Evolutionary conservation across 2,329 filamentous ascomycete genomes (phyloP).

Genomic region (Lasiodiplodia gonubiensis): DNA sequence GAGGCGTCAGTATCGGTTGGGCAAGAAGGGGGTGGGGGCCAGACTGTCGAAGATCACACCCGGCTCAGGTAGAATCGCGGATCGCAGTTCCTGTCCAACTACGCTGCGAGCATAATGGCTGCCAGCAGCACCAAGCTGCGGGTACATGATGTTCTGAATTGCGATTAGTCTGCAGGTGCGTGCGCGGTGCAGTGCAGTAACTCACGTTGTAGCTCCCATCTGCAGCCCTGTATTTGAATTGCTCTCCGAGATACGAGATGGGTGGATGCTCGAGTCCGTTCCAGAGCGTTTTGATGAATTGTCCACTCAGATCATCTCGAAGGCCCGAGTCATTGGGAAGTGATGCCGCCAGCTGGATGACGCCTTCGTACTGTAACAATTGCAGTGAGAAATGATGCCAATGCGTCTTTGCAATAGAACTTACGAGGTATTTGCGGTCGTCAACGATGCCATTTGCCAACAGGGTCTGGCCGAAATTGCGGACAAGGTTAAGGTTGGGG

Average conservation of each 20-base stretch:
- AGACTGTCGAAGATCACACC: conserved; percentile 14
- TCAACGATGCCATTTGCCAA: conserved; percentile 2
- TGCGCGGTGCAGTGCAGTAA: background rate
- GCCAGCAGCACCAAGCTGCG: conserved; percentile 64
- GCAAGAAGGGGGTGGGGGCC: conserved; percentile 47
- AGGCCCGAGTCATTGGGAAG: conserved; percentile 9
- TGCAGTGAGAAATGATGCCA: background rate
- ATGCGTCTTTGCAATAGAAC: background rate
- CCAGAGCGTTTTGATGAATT: conserved; percentile 44
- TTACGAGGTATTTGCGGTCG: conserved; percentile 10
- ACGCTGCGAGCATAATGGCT: conserved; percentile 68
- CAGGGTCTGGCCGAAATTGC: background rate
- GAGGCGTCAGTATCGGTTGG: conserved; percentile 66
- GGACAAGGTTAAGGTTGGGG: conserved; percentile 1
- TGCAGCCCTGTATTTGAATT: conserved; percentile 49
- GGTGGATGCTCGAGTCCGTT: conserved; percentile 50
- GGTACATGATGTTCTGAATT: conserved; percentile 58
- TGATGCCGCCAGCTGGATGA: conserved; percentile 17
- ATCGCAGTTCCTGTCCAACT: conserved; percentile 57
- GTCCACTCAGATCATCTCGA: conserved; percentile 8
- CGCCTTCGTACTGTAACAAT: background rate
- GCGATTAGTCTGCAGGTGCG: conserved; percentile 45
- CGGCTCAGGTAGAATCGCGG: conserved; percentile 40
- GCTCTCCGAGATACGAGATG: conserved; percentile 40
- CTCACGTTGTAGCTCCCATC: conserved; percentile 46